Conservation (phyloP, 768 basidiomycete species). For the Suillus occidentalis region DNA sequence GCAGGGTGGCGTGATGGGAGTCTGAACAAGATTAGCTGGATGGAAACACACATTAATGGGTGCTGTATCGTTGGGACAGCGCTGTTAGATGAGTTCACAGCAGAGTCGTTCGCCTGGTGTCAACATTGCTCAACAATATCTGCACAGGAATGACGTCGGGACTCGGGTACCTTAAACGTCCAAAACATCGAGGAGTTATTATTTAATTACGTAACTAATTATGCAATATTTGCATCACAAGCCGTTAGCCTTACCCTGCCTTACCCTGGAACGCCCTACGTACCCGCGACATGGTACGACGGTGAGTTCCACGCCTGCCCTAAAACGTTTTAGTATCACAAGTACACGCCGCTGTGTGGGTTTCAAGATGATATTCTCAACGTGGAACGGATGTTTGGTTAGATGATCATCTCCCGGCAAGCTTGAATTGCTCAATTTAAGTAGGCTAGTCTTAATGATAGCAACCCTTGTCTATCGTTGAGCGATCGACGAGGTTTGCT, state of each 20-base stretch:
- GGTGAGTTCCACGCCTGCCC: slow-evolving; percentile 15
- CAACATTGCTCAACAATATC: not conserved
- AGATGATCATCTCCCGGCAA: slow-evolving; percentile 8
- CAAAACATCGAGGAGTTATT: not conserved
- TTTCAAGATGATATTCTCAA: not conserved
- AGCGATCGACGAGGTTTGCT: slow-evolving; percentile 10
- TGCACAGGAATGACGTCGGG: not conserved
- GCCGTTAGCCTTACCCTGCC: not conserved
- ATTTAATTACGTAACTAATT: not conserved
- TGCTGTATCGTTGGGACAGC: not conserved
- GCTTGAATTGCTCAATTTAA: slow-evolving; percentile 37
- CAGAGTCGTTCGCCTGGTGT: not conserved
- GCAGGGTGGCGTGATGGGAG: not conserved
- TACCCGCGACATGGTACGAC: slow-evolving; percentile 37
- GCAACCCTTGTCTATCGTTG: too few relatives aligned
- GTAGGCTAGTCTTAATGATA: slow-evolving; percentile 17
- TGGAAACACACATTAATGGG: not conserved
- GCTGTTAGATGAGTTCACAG: not conserved
- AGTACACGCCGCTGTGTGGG: too few relatives aligned
- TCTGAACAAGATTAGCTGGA: not conserved
- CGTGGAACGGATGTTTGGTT: slow-evolving; percentile 31
- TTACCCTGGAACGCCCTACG: slow-evolving; percentile 27
- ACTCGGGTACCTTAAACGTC: too few relatives aligned
- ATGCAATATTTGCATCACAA: not conserved
- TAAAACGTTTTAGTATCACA: not conserved